Percentiles rank a stretch among this genome's conserved stretches.
phyloP scores from a whole-genome alignment of 2,329 filamentous ascomycete genomes.

The Ophiostoma sp. region DNA sequence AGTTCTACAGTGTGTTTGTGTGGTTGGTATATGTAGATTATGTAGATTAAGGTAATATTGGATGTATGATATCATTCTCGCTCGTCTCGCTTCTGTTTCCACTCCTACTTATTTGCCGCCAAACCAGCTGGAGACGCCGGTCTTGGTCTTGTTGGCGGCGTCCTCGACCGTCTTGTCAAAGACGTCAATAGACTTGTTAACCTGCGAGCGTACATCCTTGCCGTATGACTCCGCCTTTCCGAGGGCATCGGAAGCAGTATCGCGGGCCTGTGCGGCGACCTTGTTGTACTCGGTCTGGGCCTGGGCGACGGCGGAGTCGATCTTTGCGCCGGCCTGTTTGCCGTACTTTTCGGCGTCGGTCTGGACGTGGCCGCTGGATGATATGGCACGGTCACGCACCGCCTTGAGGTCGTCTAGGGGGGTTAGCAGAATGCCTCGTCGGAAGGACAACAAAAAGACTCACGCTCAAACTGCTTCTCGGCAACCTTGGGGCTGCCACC shows the following conservation, averaged over 20 bases:
- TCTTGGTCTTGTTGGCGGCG: constrained; percentile 75
- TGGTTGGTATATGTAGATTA: neutral
- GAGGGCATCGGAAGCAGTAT: constrained; percentile 74
- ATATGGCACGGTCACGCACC: constrained; percentile 58
- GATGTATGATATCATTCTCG: neutral
- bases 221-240: constrained; percentile 65
- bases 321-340: constrained; percentile 56
- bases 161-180: constrained; percentile 79
- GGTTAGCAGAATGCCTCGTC: neutral
- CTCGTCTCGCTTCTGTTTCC: neutral
- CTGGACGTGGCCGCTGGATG: constrained; percentile 62
- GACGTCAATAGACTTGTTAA: constrained; percentile 70
- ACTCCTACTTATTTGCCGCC: constrained; percentile 50
- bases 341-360: constrained; percentile 59
- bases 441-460: constrained; percentile 31
- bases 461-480: constrained; percentile 83
- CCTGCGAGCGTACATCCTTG: constrained; percentile 53
- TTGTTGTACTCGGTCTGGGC: constrained; percentile 50
- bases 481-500: constrained; percentile 77
- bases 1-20: neutral
- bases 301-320: constrained; percentile 64
- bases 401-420: constrained; percentile 67
- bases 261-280: constrained; percentile 52
- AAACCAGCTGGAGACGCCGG: constrained; percentile 80
- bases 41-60: neutral